Evolutionary conservation across 1,139 yeast species (phyloP).

Genomic region (Taphrina pruni): DNA sequence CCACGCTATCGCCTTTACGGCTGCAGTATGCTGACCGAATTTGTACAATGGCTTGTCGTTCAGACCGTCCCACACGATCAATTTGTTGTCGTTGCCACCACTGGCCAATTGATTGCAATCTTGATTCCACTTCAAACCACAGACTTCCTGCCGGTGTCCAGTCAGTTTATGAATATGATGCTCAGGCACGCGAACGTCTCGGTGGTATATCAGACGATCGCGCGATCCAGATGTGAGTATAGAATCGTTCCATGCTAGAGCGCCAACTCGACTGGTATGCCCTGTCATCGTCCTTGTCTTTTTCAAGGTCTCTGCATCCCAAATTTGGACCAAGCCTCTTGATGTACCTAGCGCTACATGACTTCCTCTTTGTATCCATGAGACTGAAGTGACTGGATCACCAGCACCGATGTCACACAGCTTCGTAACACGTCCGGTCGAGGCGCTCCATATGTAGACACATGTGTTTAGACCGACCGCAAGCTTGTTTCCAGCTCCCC

Average conservation of each 20-base stretch:
- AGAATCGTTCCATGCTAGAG: slow-evolving; percentile 94
- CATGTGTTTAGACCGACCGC: slow-evolving; percentile 91
- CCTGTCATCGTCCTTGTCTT: slow-evolving; percentile 92
- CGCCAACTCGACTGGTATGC: slow-evolving; percentile 74
- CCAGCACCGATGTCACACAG: slow-evolving; percentile 60
- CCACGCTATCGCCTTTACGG: slow-evolving; percentile 97
- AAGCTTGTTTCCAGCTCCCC: slow-evolving; percentile 89
- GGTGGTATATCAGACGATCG: slow-evolving; percentile 80
- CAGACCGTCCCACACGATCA: slow-evolving; percentile 86
- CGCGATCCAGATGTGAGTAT: slow-evolving; percentile 84
- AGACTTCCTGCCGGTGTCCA: slow-evolving; percentile 89
- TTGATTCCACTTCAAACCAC: slow-evolving; percentile 92
- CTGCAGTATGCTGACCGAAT: slow-evolving; percentile 87
- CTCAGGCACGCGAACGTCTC: slow-evolving; percentile 88
- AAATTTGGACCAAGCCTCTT: slow-evolving; percentile 85
- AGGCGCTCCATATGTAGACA: slow-evolving; percentile 90
- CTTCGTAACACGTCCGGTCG: slow-evolving; percentile 80
- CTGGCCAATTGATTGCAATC: slow-evolving; percentile 77
- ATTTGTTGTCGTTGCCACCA: slow-evolving; percentile 90
- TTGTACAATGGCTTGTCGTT: slow-evolving; percentile 71
- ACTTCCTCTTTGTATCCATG: slow-evolving; percentile 84
- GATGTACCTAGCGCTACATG: slow-evolving; percentile 92
- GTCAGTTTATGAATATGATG: slow-evolving; percentile 76
- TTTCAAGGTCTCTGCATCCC: slow-evolving; percentile 89
- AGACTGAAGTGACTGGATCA: slow-evolving; percentile 75